Evolutionary conservation across 2,329 filamentous ascomycete genomes (phyloP), one percentile per base, ranked within the genome.

Genomic region (Beauveria bassiana): DNA sequence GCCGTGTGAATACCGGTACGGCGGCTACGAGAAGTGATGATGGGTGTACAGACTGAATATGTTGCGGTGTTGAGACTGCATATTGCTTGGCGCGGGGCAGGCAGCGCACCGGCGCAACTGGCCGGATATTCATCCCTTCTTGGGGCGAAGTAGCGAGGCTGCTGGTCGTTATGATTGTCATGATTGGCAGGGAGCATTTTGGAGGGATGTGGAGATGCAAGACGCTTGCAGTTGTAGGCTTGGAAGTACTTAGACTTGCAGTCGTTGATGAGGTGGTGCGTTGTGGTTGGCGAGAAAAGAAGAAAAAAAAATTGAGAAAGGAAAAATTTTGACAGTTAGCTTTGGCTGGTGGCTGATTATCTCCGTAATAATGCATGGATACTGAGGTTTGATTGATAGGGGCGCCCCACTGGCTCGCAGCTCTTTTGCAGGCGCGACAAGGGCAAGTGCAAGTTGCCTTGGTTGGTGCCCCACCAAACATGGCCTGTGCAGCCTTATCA

Each of bases 401-500:
- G 14, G 14, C 5, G 56, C 56, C 56, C 56, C 56, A 59, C 56
- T 26, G 18, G 56, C 46, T 59, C 45, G 56, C 56, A 59, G 56
- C 24, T 50, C 42, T 22, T 50, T 58, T 58, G 46, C 55, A 50
- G 55, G 45, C 45, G 20, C 26, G 42, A 58, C 54, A 58, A 24
- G 31, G 12, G 31, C 31, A 34, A 24, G 31, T 34, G 31, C 31
- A 34, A 34, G 31, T 18, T 18, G 47, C 8, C 31, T 47, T 47
- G 14, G 52, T 12, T 3, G 51, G 10, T 4, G 31, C 22, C 46
- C 56, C 56, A 59, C 56, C 55, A 26, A 40, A 49, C 56, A 22
- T 59, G 56, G 56, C 56, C 56, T 59, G 56, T 59, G 56, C 56
- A 59, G 56, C 56, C 46, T 51, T 59, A 59, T 59, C 56, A 38